Conservation (phyloP, 495 filamentous ascomycete species). For the Parathielavia appendiculata region DNA sequence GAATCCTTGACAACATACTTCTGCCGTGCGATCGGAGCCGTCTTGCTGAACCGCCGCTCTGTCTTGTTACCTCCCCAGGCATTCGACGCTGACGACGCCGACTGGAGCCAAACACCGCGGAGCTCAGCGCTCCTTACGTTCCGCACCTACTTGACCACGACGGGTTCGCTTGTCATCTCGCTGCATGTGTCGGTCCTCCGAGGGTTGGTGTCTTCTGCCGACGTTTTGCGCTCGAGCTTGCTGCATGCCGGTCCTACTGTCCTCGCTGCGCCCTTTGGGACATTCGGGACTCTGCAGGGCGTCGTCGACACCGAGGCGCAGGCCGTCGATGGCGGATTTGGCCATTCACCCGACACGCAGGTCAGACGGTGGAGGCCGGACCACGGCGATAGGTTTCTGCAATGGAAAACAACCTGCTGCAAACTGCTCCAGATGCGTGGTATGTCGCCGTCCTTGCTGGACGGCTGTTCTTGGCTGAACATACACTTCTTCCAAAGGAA, state of each 20-base stretch:
- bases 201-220: conserved; percentile 37
- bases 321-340: conserved; percentile 27
- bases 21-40: conserved; percentile 37
- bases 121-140: conserved; percentile 41
- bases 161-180: conserved; percentile 43
- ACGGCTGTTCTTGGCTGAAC: conserved; percentile 34
- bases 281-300: conserved; percentile 40
- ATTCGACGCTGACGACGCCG: conserved; percentile 23
- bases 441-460: conserved; percentile 35
- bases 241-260: conserved; percentile 36
- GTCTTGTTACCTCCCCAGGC: conserved; percentile 33
- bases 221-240: conserved; percentile 32
- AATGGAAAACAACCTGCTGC: conserved; percentile 40
- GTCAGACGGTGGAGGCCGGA: conserved; percentile 34
- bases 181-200: conserved; percentile 37
- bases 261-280: conserved; percentile 43
- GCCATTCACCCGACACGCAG: conserved; percentile 47
- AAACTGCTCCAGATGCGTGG: conserved; percentile 41
- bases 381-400: conserved; percentile 33
- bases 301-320: conserved; percentile 27
- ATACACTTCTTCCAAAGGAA: conserved; percentile 33
- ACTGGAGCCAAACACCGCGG: conserved; percentile 19
- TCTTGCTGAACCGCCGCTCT: conserved; percentile 41
- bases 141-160: conserved; percentile 46
- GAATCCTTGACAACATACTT: conserved; percentile 42